Base-by-base conservation (phyloP, 805 yeast genomes). In the Barnettozyma sucrosica region DNA sequence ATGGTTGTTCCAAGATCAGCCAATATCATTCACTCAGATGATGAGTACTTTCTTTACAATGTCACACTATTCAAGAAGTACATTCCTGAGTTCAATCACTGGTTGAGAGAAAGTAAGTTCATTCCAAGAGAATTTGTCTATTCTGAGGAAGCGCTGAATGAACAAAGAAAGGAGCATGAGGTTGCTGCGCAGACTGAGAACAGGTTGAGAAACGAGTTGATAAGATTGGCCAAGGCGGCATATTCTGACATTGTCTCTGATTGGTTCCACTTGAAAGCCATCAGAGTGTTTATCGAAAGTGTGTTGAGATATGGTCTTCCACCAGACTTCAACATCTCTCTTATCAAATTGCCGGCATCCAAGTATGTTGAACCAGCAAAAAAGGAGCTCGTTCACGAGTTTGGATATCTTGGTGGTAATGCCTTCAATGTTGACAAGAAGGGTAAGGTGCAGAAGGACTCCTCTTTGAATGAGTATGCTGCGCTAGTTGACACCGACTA, bases 221-320 rank as follows among this genome's bases (percentile, higher is more conserved):
- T 83, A 45, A 82, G 97, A 62, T 75, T 93, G 51, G 82, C 95
- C 2, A 81, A 81, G 58, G 83, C 96, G 20, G 95, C 98, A n/a
- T 93, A 85, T 65, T 75, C 85, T 21, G 98, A 93, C 60, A 80
- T 90, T 44, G 73, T 86, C 52, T 75, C 87, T 56, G 80, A 85
- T 54, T 89, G 97, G 97, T 75, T 87, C 62, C 99, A 93, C 67
- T 78, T 93, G 56, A 89, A 89, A 68, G 80, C 87, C 4, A 75
- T 93, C 46, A 81, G 97, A 56, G 76, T 87, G 18, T 93, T 85
- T 66, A 96, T 92, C 34, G 99, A 93, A 70, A 79, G 89, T 44
- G 96, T 93, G 14, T 76, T 93, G 65, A 83, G 99, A 68, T 93
- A 93, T 66, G 99, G 99, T 1, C 77, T 93, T 54, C 99, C 99